A percentile compares a stretch with the other conserved stretches of the same genome.
Conservation (phyloP, 2,329 filamentous ascomycete species). For the Botrytis fragariae region DNA sequence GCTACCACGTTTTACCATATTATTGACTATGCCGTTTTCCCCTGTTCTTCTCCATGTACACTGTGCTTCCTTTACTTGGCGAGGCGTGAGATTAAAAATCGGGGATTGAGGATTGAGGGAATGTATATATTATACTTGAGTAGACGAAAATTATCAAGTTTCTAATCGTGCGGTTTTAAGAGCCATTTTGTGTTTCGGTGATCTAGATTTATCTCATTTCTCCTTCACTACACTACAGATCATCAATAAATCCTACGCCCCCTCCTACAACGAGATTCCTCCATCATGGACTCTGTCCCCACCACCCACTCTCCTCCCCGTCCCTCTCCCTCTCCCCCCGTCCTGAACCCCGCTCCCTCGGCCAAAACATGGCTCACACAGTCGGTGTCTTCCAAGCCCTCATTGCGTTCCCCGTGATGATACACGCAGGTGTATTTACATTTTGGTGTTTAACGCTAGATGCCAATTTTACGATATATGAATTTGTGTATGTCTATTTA, state of each 20-base stretch:
- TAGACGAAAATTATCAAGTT: neutral
- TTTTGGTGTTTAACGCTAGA: neutral
- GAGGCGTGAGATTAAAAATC: neutral
- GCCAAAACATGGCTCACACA: neutral
- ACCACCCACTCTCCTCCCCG: neutral
- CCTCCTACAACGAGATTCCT: neutral
- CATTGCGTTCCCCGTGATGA: neutral
- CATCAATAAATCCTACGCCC: rapidly evolving
- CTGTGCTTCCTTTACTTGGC: neutral
- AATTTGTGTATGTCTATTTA: neutral
- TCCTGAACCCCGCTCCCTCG: neutral
- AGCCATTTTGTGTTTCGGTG: neutral
- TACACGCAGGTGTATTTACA: neutral
- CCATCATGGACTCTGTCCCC: neutral
- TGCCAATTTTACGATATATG: neutral
- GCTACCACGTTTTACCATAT: neutral
- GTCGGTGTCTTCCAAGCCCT: neutral
- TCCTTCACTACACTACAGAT: neutral
- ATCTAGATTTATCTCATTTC: neutral
- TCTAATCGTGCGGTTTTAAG: neutral
- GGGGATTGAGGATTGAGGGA: neutral
- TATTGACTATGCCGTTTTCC: neutral
- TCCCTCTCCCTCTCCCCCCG: neutral
- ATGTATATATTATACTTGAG: neutral
- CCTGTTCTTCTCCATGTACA: neutral